Evolutionary conservation across 495 filamentous ascomycete species (phyloP).

Genomic region (Opeltia flavorubescens): DNA sequence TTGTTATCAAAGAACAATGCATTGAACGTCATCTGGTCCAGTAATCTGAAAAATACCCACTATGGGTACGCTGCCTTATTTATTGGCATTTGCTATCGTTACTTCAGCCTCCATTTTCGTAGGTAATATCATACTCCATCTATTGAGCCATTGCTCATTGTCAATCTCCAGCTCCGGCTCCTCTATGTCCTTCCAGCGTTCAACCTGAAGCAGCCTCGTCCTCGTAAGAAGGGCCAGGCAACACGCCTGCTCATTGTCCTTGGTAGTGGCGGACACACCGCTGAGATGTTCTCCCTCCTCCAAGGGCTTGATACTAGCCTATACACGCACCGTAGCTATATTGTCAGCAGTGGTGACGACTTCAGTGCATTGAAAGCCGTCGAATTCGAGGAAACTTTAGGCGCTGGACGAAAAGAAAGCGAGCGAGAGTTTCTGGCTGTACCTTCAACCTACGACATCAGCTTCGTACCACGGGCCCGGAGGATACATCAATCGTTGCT

Average conservation of each 20-base stretch:
- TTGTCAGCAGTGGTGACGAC: constrained; percentile 61
- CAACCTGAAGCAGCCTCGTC: constrained; percentile 12
- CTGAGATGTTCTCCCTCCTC: constrained; percentile 82
- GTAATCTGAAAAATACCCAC: neutral
- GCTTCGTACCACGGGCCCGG: constrained; percentile 50
- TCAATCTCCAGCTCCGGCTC: constrained; percentile 30
- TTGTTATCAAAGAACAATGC: no score
- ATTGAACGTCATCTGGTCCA: no score
- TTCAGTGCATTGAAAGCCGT: constrained; percentile 53
- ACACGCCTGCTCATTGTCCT: constrained; percentile 70
- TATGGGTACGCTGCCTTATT: neutral
- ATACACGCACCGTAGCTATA: constrained; percentile 63
- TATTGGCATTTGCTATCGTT: neutral
- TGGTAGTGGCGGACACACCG: constrained; percentile 86
- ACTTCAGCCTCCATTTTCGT: neutral
- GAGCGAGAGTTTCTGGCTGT: constrained; percentile 1
- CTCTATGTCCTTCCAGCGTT: constrained; percentile 31
- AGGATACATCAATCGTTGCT: constrained; percentile 61
- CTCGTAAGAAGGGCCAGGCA: constrained; percentile 18
- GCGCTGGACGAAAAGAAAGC: neutral
- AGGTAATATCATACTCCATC: neutral
- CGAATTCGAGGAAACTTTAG: constrained; percentile 42
- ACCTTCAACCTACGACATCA: constrained; percentile 2
- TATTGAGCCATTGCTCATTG: neutral
- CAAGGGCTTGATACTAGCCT: constrained; percentile 28